A percentile compares a stretch with the other conserved stretches of the same genome.
phyloP scores from a whole-genome alignment of 2,329 filamentous ascomycete species.

The Basipetospora sp. region DNA sequence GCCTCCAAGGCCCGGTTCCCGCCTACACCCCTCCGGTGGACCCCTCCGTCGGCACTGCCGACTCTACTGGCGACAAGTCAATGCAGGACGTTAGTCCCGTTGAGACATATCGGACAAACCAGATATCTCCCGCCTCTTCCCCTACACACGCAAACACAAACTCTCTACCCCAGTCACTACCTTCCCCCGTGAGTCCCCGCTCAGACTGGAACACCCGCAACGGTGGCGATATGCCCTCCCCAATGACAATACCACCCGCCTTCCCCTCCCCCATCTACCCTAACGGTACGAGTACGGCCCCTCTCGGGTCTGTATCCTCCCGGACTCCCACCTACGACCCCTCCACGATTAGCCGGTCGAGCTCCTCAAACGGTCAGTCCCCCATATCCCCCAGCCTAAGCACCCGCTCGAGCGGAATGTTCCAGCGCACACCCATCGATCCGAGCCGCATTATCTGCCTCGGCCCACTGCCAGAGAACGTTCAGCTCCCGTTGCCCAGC shows the following conservation, averaged over 20 bases:
- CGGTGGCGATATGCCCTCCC: constrained; percentile 23
- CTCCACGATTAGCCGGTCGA: constrained; percentile 16
- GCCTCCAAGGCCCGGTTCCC: constrained; percentile 35
- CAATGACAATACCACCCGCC: constrained; percentile 16
- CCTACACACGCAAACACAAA: constrained; percentile 16
- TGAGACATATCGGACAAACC: constrained; percentile 22
- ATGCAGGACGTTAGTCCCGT: constrained; percentile 19
- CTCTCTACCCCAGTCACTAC: constrained; percentile 26
- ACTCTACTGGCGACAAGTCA: constrained; percentile 15
- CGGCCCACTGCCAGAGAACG: constrained; percentile 36
- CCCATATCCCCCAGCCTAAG: constrained; percentile 8
- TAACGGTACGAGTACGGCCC: constrained; percentile 12
- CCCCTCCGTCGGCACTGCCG: no score
- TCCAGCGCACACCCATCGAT: constrained; percentile 37
- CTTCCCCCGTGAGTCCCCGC: constrained; percentile 35
- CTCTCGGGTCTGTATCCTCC: constrained; percentile 1
- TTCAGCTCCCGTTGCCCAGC: constrained; percentile 15
- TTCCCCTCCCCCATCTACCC: constrained; percentile 12
- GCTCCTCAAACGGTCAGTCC: constrained; percentile 12
- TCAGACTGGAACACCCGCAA: constrained; percentile 25
- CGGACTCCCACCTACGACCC: constrained; percentile 11
- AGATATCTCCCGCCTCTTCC: constrained; percentile 10
- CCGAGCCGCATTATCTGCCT: constrained; percentile 38
- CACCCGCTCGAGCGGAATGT: constrained; percentile 2
- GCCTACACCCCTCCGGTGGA: constrained; percentile 29